Conservation (phyloP, 768 basidiomycete species). For the Tricholoma sp. region DNA sequence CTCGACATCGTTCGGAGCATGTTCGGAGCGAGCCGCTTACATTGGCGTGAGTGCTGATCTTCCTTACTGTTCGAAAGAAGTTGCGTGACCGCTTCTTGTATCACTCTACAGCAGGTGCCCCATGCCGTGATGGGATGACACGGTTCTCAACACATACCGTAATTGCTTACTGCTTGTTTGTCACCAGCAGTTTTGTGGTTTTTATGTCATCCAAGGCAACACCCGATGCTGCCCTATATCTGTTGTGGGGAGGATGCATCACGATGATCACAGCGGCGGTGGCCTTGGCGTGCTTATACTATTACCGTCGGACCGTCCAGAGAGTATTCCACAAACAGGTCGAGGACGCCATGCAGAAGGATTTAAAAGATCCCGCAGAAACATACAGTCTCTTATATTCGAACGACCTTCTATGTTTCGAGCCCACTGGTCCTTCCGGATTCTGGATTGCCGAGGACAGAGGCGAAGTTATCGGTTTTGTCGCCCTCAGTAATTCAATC, state of each 20-base stretch:
- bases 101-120: neutral
- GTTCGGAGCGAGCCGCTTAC: neutral
- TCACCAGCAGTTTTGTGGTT: neutral
- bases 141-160: neutral
- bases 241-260: neutral
- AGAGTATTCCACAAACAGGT: too few relatives aligned
- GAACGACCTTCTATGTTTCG: neutral
- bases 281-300: neutral
- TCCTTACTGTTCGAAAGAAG: neutral
- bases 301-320: neutral
- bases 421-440: neutral
- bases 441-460: slow-evolving; percentile 1
- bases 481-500: neutral
- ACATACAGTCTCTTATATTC: neutral
- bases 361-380: neutral
- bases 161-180: neutral
- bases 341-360: neutral
- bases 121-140: neutral
- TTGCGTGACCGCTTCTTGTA: neutral
- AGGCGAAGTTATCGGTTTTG: neutral
- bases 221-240: neutral
- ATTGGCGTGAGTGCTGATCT: neutral
- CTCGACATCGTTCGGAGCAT: neutral
- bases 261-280: neutral
- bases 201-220: neutral